Percentiles rank a stretch among this genome's conserved stretches.
phyloP scores from a whole-genome alignment of 1,284 basidiomycete genomes.

The Fomitopsis palustris region DNA sequence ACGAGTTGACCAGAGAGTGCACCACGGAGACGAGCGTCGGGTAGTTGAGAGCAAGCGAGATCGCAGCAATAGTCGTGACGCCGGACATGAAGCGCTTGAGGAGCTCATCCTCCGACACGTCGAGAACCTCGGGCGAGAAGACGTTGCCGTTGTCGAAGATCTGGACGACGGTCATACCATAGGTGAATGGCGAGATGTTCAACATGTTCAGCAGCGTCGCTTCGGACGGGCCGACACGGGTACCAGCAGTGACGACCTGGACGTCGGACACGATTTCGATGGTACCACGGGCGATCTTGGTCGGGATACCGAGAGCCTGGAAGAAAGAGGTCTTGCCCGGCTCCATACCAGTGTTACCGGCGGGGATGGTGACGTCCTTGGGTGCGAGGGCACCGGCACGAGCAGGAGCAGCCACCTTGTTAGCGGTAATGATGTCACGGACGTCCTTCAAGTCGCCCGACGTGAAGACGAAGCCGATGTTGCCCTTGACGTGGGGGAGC shows the following conservation, averaged over 20 bases:
- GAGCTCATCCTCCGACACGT: constrained; percentile 90
- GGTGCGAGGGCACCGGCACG: constrained; percentile 97
- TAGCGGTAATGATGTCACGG: constrained; percentile 88
- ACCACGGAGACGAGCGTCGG: constrained; percentile 92
- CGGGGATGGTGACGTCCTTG: constrained; percentile 88
- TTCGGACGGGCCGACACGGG: constrained; percentile 95
- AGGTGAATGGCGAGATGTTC: constrained; percentile 98
- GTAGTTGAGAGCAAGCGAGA: constrained; percentile 95
- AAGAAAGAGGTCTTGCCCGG: constrained; percentile 99
- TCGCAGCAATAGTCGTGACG: constrained; percentile 93
- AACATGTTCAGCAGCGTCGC: constrained; percentile 99
- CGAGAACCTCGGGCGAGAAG: constrained; percentile 90
- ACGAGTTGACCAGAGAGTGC: constrained; percentile 96
- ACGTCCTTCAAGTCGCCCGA: constrained; percentile 90
- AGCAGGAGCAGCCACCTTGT: constrained; percentile 98
- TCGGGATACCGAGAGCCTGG: constrained; percentile 99
- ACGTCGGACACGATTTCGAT: constrained; percentile 99
- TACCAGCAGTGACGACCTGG: constrained; percentile 90
- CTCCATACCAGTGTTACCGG: constrained; percentile 99
- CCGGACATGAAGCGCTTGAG: constrained; percentile 89
- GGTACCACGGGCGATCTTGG: constrained; percentile 99
- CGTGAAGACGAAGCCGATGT: constrained; percentile 99
- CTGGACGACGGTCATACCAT: constrained; percentile 96
- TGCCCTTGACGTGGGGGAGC: constrained; percentile 93
- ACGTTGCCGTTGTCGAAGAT: constrained; percentile 91